Conservation (phyloP, 768 basidiomycete species). For the Pisolithus albus region DNA sequence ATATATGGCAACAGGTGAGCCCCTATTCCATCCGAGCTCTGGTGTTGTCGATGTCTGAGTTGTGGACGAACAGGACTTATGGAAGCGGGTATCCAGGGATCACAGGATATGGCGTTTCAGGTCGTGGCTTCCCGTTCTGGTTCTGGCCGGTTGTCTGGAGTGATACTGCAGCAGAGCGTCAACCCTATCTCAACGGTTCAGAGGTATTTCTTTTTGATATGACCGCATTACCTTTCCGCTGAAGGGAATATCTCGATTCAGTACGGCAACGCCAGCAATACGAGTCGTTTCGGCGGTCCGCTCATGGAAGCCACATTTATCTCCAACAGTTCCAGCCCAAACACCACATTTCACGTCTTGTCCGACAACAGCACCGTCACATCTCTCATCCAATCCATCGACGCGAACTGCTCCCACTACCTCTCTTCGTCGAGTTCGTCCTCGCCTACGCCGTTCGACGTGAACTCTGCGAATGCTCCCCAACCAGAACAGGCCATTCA, state of each 20-base stretch:
- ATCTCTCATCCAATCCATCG: slow-evolving; percentile 37
- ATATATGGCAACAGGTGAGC: slow-evolving; percentile 40
- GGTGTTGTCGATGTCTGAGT: background rate
- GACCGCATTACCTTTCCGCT: background rate
- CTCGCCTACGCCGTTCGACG: slow-evolving; percentile 27
- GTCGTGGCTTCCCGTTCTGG: slow-evolving; percentile 53
- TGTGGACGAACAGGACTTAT: slow-evolving; percentile 34
- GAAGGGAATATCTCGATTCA: slow-evolving; percentile 18
- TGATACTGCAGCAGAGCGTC: slow-evolving; percentile 18
- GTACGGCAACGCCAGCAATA: slow-evolving; percentile 41
- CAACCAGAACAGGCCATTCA: slow-evolving; percentile 51
- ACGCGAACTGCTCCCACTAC: slow-evolving; percentile 36
- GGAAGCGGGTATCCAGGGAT: slow-evolving; percentile 60
- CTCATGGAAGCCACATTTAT: slow-evolving; percentile 33
- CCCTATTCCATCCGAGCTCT: background rate
- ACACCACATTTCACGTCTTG: slow-evolving; percentile 39
- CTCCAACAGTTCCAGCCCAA: slow-evolving; percentile 28
- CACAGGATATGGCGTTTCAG: slow-evolving; percentile 37
- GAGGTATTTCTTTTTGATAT: slow-evolving; percentile 30
- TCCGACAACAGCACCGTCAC: slow-evolving; percentile 42
- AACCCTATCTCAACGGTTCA: slow-evolving; percentile 29
- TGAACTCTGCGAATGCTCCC: slow-evolving; percentile 20
- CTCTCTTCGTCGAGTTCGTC: slow-evolving; percentile 29
- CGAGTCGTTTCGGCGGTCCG: slow-evolving; percentile 44
- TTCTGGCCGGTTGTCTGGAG: slow-evolving; percentile 62